Evolutionary conservation across 257 asterid species (phyloP), one percentile per base, ranked within the genome.

Genomic region (Ocimum tenuiflorum): DNA sequence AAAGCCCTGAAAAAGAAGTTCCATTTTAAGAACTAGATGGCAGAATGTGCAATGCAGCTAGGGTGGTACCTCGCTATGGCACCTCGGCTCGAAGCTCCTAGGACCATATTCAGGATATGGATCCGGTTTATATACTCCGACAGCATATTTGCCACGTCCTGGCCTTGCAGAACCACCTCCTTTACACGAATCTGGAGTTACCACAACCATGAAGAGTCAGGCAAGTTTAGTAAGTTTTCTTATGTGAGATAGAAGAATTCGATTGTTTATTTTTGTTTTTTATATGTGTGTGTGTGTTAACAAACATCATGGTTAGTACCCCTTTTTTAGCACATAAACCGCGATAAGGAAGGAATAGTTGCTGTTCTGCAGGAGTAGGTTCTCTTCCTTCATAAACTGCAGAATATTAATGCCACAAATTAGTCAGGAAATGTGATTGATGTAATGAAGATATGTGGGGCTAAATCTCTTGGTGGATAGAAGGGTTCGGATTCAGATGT

Each of bases 261-360:
- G 14, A 39, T 38, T 38, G 2, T 8, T 38, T 3, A 8, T 38
- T 38, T 38, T 4, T 0, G 1, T 31, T 31, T 31, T 31, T 31
- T 31, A 31, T 3, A 2, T 31, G 6, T 31, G 6, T 5, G 3
- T 35, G 7, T 35, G 13, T 42, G 0, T 9, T 13, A 4, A 0
- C 6, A 42, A 42, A 17, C 8, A 43, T 14, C 9, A 13, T 31
- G 42, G 35, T 20, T 1, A 14, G 18, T 86, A 87, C 96, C 98
- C 96, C 94, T 78, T 84, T 87, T 19, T 92, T 84, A 73, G 95
- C 95, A 78, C 95, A 91, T 59, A 83, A 77, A 69, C 96, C 85
- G 17, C 96, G 89, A 41, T 68, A 87, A 3, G 95, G 95, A 74
- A 91, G 88, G 82, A 88, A 91, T 35, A 88, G 67, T 22, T 68